Percentiles rank a stretch among this genome's conserved stretches.
Evolutionary conservation across 1,284 basidiomycete species (phyloP).

Genomic region (Ceratobasidium sp.): DNA sequence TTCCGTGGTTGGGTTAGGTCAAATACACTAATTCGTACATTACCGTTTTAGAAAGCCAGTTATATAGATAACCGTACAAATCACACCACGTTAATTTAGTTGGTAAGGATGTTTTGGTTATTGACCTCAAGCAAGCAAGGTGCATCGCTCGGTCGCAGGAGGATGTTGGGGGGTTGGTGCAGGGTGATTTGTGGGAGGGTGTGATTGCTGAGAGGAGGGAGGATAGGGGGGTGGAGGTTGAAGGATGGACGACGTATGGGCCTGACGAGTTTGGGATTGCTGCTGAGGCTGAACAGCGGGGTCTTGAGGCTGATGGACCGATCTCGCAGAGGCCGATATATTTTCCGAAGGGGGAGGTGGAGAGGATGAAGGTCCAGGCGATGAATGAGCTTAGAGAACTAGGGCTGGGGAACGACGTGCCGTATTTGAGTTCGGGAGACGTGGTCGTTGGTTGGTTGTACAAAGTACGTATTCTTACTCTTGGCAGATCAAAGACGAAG

Average conservation of each 20-base stretch:
- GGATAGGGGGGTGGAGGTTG: neutral
- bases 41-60: too few species aligned
- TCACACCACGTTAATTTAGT: too few species aligned
- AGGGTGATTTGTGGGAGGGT: neutral
- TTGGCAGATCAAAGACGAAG: too few species aligned
- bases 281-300: neutral
- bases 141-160: too few species aligned
- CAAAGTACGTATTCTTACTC: neutral
- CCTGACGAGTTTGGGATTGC: slow-evolving; percentile 5
- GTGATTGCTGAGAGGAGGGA: neutral
- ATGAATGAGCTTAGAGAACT: neutral
- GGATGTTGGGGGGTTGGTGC: neutral
- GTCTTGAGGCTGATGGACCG: slow-evolving; percentile 19
- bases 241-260: slow-evolving; percentile 39
- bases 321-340: slow-evolving; percentile 32
- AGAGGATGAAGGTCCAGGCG: slow-evolving; percentile 12
- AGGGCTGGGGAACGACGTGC: neutral
- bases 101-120: too few species aligned
- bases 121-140: too few species aligned
- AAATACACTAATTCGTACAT: too few species aligned
- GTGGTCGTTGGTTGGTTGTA: slow-evolving; percentile 42
- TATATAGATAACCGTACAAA: too few species aligned
- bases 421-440: slow-evolving; percentile 36
- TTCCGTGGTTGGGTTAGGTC: too few species aligned
- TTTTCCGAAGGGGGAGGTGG: slow-evolving; percentile 26